phyloP scores from a whole-genome alignment of 2,329 filamentous ascomycete species.

The Endocalyx cinctus region DNA sequence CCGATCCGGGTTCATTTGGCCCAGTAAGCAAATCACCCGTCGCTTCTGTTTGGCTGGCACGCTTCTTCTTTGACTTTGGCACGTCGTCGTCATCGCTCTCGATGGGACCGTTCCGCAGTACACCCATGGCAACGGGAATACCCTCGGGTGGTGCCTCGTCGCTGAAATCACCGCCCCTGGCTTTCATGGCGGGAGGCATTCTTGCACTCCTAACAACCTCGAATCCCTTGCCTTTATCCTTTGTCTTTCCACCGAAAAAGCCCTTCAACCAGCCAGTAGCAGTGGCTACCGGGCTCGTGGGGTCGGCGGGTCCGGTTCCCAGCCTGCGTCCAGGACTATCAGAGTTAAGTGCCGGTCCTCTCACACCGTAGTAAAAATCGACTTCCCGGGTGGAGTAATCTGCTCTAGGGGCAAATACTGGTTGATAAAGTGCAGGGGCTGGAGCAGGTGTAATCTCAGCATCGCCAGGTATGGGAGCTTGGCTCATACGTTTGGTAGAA shows the following conservation, averaged over 20 bases:
- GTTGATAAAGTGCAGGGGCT: slow-evolving; percentile 32
- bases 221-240: slow-evolving; percentile 94
- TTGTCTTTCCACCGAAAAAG: slow-evolving; percentile 77
- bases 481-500: slow-evolving; percentile 34
- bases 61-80: slow-evolving; percentile 23
- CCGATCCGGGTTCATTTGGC: slow-evolving; percentile 42
- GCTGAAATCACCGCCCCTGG: slow-evolving; percentile 50
- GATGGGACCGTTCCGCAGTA: slow-evolving; percentile 55
- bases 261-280: slow-evolving; percentile 85
- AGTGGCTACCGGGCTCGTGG: slow-evolving; percentile 83
- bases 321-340: slow-evolving; percentile 77
- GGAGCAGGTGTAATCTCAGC: slow-evolving; percentile 39
- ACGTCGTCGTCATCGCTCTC: slow-evolving; percentile 59
- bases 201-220: slow-evolving; percentile 90
- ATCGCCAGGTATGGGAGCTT: slow-evolving; percentile 25
- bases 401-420: slow-evolving; percentile 52
- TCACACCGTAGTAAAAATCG: slow-evolving; percentile 93
- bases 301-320: slow-evolving; percentile 91
- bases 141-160: slow-evolving; percentile 65
- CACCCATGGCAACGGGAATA: slow-evolving; percentile 60
- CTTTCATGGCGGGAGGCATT: slow-evolving; percentile 72
- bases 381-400: slow-evolving; percentile 94
- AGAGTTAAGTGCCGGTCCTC: slow-evolving; percentile 80
- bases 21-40: slow-evolving; percentile 40
- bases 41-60: slow-evolving; percentile 25